These are phyloP conservation scores for Seiridium cupressi DNA, from an alignment of 2,329 filamentous ascomycete species.

Conservation along the genomic window DNA sequence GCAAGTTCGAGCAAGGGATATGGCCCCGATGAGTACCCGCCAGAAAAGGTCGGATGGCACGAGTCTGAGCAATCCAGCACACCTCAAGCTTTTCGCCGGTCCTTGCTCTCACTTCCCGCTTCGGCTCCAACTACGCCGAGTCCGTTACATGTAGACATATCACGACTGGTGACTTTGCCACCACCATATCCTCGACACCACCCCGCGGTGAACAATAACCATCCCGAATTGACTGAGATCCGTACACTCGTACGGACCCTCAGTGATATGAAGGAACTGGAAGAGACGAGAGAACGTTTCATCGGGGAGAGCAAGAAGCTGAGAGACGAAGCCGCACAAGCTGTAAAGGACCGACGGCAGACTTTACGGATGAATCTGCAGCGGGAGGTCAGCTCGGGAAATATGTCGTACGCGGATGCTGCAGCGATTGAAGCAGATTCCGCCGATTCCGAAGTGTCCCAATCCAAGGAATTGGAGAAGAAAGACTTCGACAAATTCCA, in stretches of 20 bases:
- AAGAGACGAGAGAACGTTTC: constrained; percentile 65
- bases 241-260: constrained; percentile 72
- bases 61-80: constrained; percentile 42
- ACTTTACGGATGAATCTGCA: constrained; percentile 74
- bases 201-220: constrained; percentile 92
- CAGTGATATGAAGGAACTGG: constrained; percentile 71
- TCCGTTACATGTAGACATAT: constrained; percentile 73
- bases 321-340: constrained; percentile 52
- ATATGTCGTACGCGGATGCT: constrained; percentile 79
- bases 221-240: constrained; percentile 81
- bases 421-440: constrained; percentile 78
- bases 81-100: constrained; percentile 42
- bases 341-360: constrained; percentile 53
- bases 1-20: constrained; percentile 37
- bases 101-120: constrained; percentile 36
- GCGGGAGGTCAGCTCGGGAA: constrained; percentile 72
- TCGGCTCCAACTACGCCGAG: constrained; percentile 45
- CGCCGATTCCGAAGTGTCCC: constrained; percentile 65
- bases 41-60: constrained; percentile 56
- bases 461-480: constrained; percentile 72
- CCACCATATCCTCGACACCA: constrained; percentile 93
- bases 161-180: constrained; percentile 85
- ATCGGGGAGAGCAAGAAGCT: constrained; percentile 55
- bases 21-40: constrained; percentile 48
- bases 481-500: constrained; percentile 84